Conservation (phyloP, 1,284 basidiomycete genomes). For the Xerocomus amazonicus region DNA sequence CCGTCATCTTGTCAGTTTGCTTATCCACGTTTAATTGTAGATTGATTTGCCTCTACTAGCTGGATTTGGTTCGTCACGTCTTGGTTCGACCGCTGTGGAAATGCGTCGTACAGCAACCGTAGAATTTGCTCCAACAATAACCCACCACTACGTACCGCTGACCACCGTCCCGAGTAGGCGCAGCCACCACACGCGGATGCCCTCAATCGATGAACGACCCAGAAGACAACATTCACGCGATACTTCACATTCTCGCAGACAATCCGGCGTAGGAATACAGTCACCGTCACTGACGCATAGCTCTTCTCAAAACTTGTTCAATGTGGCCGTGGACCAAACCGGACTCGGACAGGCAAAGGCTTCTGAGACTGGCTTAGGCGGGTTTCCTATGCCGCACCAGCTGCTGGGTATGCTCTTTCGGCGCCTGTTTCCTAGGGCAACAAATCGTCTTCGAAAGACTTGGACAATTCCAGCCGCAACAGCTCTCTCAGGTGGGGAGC, state of each 20-base stretch:
- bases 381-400: slow-evolving; percentile 81
- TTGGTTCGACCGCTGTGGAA: slow-evolving; percentile 6
- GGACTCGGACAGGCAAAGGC: slow-evolving; percentile 20
- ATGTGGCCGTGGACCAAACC: slow-evolving; percentile 24
- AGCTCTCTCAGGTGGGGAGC: slow-evolving; percentile 47
- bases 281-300: slow-evolving; percentile 14
- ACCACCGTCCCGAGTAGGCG: slow-evolving; percentile 5
- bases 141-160: slow-evolving; percentile 21
- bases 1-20: slow-evolving; percentile 11
- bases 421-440: slow-evolving; percentile 55
- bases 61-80: slow-evolving; percentile 24
- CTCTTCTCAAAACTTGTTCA: slow-evolving; percentile 14
- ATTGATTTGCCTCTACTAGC: slow-evolving; percentile 8
- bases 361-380: slow-evolving; percentile 66
- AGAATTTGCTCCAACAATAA: slow-evolving; percentile 41
- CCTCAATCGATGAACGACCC: slow-evolving; percentile 1
- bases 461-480: slow-evolving; percentile 72
- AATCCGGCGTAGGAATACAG: slow-evolving; percentile 6
- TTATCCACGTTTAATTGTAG: not conserved
- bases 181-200: not conserved
- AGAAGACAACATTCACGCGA: slow-evolving; percentile 8
- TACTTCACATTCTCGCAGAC: slow-evolving; percentile 14
- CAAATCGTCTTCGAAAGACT: slow-evolving; percentile 53
- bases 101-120: slow-evolving; percentile 53
- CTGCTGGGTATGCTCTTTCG: slow-evolving; percentile 48